These are phyloP conservation scores for Caryopteris hybrid DNA, from an alignment of 305 asterid genomes.

Conservation along the genomic window DNA sequence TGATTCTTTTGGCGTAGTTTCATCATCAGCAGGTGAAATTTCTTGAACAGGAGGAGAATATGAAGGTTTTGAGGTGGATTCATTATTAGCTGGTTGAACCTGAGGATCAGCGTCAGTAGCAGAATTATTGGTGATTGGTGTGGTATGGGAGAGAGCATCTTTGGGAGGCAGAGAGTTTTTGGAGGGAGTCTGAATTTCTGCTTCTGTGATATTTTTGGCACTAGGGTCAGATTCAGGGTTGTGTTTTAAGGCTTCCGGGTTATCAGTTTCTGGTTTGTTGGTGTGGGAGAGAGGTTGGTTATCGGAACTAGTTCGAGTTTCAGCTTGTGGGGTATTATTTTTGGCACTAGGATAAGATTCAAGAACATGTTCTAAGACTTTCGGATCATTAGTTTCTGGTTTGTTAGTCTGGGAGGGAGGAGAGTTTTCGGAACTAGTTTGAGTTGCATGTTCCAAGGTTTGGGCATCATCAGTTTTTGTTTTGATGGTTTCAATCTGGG, in stretches of 20 bases:
- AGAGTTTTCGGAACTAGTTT: neutral
- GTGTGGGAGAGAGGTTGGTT: neutral
- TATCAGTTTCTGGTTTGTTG: neutral
- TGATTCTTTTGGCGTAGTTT: neutral
- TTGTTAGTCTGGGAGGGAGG: neutral
- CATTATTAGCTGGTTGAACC: neutral
- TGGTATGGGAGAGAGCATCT: neutral
- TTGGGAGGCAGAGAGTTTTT: neutral
- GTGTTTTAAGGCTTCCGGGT: neutral
- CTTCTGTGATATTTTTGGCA: neutral
- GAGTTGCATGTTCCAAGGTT: neutral
- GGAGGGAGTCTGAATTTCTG: neutral
- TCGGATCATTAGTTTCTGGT: neutral
- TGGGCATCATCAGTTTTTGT: neutral
- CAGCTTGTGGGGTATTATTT: neutral
- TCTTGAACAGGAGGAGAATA: neutral
- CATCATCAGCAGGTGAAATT: neutral
- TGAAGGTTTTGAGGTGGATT: neutral
- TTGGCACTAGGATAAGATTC: neutral
- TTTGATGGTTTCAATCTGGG: neutral
- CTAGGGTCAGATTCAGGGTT: neutral
- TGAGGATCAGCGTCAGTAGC: neutral
- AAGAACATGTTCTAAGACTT: neutral
- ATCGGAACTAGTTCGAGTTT: neutral
- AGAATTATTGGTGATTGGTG: neutral